Conservation (phyloP, 2,329 filamentous ascomycete species). For the Paecilomyces sp. region DNA sequence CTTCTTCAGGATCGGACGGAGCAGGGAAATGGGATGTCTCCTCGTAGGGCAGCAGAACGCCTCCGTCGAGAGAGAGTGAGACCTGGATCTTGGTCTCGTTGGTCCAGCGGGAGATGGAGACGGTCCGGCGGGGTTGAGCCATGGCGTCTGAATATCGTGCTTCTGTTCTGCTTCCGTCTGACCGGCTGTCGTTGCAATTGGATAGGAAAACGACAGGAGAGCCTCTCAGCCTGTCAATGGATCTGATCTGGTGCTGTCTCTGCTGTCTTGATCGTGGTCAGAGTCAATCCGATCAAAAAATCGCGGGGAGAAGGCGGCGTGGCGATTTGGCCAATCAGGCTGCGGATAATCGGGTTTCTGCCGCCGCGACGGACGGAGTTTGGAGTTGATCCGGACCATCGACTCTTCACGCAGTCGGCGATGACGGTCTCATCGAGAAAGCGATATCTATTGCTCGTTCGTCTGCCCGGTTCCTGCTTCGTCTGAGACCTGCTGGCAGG, state of each 20-base stretch:
- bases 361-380: not conserved
- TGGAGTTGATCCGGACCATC: not conserved
- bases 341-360: not conserved
- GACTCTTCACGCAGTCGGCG: not conserved
- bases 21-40: constrained; percentile 51
- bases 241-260: not conserved
- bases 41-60: constrained; percentile 45
- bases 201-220: not conserved
- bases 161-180: not conserved
- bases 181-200: not conserved
- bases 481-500: not conserved
- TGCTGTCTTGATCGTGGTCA: not conserved
- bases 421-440: not conserved
- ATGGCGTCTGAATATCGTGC: constrained; percentile 9
- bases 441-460: not conserved
- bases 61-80: constrained; percentile 88
- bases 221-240: not conserved
- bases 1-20: constrained; percentile 48
- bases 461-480: not conserved
- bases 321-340: constrained; percentile 7
- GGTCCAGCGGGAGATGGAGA: constrained; percentile 77
- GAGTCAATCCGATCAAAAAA: not conserved
- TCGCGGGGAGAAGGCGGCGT: not conserved
- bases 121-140: constrained; percentile 57
- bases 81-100: constrained; percentile 98